Percentiles rank a stretch among this genome's conserved stretches.
phyloP scores from a whole-genome alignment of 192 early-diverging fungal genomes.

The Linnemannia hyalina region DNA sequence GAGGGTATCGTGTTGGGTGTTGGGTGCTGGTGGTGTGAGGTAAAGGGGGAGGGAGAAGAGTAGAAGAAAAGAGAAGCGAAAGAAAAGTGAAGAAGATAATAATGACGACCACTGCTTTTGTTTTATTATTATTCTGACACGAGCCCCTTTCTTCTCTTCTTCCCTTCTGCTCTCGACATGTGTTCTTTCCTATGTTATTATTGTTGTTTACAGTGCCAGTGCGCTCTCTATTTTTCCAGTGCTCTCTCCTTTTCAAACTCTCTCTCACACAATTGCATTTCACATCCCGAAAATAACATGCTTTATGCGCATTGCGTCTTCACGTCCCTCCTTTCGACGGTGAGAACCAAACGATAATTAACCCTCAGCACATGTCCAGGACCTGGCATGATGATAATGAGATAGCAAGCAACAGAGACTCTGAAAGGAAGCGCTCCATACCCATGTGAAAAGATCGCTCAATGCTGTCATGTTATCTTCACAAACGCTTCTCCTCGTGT shows the following conservation, averaged over 20 bases:
- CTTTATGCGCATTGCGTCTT: not conserved
- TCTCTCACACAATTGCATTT: not conserved
- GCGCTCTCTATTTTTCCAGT: not conserved
- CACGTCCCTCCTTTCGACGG: not conserved
- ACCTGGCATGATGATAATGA: not conserved
- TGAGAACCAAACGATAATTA: not conserved
- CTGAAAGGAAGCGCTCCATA: not conserved
- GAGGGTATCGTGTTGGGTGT: not conserved
- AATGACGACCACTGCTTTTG: not conserved
- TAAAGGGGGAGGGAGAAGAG: conserved; percentile 4
- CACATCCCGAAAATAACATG: conserved; percentile 3
- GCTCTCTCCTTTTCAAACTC: not conserved
- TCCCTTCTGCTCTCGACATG: not conserved
- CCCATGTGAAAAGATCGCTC: conserved; percentile 5
- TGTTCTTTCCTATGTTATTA: not conserved
- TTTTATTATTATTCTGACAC: not conserved
- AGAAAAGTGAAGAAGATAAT: not conserved
- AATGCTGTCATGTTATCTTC: not conserved
- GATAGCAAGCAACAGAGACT: not conserved
- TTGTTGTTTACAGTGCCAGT: conserved; percentile 5
- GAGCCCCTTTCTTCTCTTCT: not conserved
- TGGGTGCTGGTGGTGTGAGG: not conserved
- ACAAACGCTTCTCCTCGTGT: not conserved
- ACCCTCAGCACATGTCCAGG: not conserved
- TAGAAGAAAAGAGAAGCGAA: not conserved